Conservation (phyloP, 441 rosid species). For the Theobroma grandiflorum region DNA sequence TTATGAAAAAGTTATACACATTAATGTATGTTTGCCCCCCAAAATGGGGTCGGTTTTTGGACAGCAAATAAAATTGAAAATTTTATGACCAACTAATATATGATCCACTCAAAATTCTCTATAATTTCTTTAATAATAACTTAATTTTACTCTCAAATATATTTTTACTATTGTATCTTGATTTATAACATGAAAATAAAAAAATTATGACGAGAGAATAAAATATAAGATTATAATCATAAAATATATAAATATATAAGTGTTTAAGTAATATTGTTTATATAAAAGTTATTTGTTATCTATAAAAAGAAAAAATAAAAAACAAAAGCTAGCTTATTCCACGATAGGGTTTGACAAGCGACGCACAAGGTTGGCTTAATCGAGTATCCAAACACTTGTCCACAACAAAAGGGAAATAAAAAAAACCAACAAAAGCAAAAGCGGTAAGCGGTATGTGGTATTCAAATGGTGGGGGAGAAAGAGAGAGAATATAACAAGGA, state of each 20-base stretch:
- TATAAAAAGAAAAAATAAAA: too few species aligned
- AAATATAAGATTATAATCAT: too few species aligned
- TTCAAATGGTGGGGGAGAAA: constrained; percentile 26
- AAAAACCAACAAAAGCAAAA: neutral
- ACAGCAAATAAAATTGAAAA: neutral
- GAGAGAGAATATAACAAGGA: constrained; percentile 26
- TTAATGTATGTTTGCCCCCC: neutral
- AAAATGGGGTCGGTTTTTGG: neutral
- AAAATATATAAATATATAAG: too few species aligned
- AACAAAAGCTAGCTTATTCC: neutral
- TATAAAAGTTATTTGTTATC: too few species aligned
- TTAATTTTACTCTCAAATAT: too few species aligned
- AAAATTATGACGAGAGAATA: too few species aligned
- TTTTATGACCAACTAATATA: neutral
- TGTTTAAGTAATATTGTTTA: too few species aligned
- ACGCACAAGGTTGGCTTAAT: neutral
- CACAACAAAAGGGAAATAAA: neutral
- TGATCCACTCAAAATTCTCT: too few species aligned
- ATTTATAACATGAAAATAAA: too few species aligned
- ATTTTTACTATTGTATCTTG: too few species aligned
- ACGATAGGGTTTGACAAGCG: neutral
- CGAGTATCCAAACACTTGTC: constrained; percentile 6
- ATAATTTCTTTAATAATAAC: too few species aligned
- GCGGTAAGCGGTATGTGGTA: constrained; percentile 32
- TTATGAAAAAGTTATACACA: neutral